phyloP scores from a whole-genome alignment of 2,329 filamentous ascomycete genomes.

The Onygenales sp. region DNA sequence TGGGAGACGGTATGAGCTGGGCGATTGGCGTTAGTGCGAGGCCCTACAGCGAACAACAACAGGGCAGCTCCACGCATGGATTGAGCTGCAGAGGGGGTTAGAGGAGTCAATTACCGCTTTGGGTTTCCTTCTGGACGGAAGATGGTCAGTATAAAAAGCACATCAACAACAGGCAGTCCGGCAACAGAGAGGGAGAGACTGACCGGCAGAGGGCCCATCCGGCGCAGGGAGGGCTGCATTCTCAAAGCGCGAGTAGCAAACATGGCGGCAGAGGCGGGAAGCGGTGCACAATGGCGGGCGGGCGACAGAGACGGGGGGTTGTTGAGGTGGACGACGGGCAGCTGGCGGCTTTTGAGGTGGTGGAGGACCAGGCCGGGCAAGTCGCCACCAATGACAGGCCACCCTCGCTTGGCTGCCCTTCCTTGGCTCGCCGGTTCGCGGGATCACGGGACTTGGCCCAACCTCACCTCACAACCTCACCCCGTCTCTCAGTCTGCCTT shows the following conservation, averaged over 20 bases:
- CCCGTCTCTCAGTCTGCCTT: neutral
- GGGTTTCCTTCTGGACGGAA: constrained; percentile 49
- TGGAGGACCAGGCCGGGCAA: too few species aligned
- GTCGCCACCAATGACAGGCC: constrained; percentile 5
- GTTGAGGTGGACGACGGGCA: too few species aligned
- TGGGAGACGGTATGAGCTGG: constrained; percentile 94
- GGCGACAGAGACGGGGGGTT: neutral
- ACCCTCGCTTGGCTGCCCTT: constrained; percentile 5
- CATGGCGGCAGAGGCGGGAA: constrained; percentile 42
- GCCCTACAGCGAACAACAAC: neutral
- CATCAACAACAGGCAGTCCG: constrained; percentile 13
- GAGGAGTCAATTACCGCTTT: constrained; percentile 44
- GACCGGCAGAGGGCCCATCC: constrained; percentile 59
- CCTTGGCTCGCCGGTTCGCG: constrained; percentile 9
- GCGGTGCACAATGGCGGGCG: neutral
- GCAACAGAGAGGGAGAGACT: constrained; percentile 27
- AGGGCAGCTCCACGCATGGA: neutral
- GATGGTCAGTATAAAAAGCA: constrained; percentile 29
- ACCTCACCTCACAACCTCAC: constrained; percentile 9
- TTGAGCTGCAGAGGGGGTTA: neutral
- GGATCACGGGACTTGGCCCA: constrained; percentile 11
- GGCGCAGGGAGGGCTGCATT: constrained; percentile 44
- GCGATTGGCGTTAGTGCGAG: neutral
- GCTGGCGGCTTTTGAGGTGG: too few species aligned
- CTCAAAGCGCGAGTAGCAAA: constrained; percentile 56